Base-by-base conservation (phyloP, 1,139 yeast genomes). In the Nakaseomyces nivariensis region DNA sequence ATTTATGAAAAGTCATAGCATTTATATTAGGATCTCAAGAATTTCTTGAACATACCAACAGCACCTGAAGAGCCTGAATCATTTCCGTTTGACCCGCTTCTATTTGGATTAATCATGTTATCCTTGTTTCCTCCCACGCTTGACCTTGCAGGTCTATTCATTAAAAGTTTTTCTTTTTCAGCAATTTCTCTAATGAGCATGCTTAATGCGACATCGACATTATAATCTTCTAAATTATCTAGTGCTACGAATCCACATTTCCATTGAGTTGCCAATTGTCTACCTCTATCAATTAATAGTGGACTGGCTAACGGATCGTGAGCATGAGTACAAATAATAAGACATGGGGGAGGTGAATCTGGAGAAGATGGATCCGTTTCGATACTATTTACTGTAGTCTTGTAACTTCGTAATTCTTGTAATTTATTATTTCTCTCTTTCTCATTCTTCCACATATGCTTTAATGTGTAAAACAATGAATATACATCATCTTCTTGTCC, bases 401-500 rank as follows among this genome's bases (percentile, higher is more conserved):
- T 55, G 41, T 55, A 60, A 4, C 53, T 52, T 47, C 67, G 50
- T 37, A 61, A 45, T 48, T 62, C 58, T 33, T 58, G 56, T 31
- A 59, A 47, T 47, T 60, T 57, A 7, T 51, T 55, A 27, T 49
- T 59, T 22, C 57, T 47, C 27, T 57, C 56, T 33, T 62, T 61
- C 49, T 71, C 69, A 47, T 67, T 69, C 54, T 73, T 74, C 81
- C 86, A 81, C 52, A 82, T 67, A 52, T 72, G 78, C 54, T 76
- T 80, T 32, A 84, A 61, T 1, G 82, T 78, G 43, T 75, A 70
- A 52, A 80, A 73, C 37, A 85, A 58, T 0, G 85, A 79, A 58
- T 79, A 81, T 0, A 79, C 72, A 60, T 84, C 92, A 40, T 77
- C 75, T 62, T 84, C 94, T 56, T 77, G 72, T 3, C 87, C 86